Evolutionary conservation across 2,329 filamentous ascomycete species (phyloP), one percentile per base, ranked within the genome.

Genomic region (Fusarium sp.): DNA sequence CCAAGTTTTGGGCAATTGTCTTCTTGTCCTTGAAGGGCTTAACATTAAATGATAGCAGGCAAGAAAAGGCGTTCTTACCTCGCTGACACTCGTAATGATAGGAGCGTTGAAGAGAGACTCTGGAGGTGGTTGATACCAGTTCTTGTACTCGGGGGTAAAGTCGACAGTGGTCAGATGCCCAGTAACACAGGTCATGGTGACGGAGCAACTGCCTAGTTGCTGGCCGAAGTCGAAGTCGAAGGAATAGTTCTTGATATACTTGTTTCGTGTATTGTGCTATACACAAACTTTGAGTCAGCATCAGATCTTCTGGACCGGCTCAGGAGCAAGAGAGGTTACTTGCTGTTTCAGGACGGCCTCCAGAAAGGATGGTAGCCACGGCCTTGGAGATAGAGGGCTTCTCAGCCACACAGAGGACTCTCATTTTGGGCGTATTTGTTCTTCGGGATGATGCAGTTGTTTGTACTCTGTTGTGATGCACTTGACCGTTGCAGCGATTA

Each of bases 341-440:
- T 77, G 96, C 92, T 50, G 86, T 88, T 73, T 86, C 84, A 55
- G 88, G 82, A 15, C 80, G 79, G 43, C 92, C 91, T 45, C 95
- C 94, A 29, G 90, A 91, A 25, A 99, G 84, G 80, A 98, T 94
- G 54, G 88, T 86, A 35, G 95, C 92, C 45, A 99, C 94, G 33
- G 94, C 93, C 77, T 95, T 97, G 54, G 95, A 92, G 62, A 99
- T 97, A 37, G 94, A 96, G 32, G 93, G 93, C 82, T 99, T 85
- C 67, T 85, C 83, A 37, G 83, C 82, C 68, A 85, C 82, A 63
- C 82, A 85, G 11, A 85, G 73, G 35, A 85, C 78, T 69, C 74
- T 83, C 77, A 85, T 85, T n/a, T 29, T 47, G 46, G 15, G 35
- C 21, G 13, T 32, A 33, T 37, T 29, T 25, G 39, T 19, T 43